Percentiles rank a stretch among this genome's conserved stretches.
phyloP scores from a whole-genome alignment of 768 basidiomycete species.

The Pleurotus platypus region DNA sequence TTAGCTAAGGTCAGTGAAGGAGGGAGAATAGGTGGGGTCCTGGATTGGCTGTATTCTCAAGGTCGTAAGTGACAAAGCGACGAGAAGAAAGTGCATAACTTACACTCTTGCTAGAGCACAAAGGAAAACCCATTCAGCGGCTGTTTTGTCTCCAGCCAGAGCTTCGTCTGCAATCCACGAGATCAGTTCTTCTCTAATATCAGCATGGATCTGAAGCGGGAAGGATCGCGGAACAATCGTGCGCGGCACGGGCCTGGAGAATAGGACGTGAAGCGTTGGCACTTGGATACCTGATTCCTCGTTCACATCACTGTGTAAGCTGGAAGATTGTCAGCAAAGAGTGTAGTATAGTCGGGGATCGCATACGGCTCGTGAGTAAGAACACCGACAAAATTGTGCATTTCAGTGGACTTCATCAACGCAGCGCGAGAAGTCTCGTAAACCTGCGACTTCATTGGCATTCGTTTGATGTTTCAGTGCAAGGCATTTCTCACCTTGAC shows the following conservation, averaged over 20 bases:
- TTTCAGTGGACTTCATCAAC: constrained; percentile 54
- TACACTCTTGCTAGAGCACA: constrained; percentile 60
- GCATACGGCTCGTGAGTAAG: constrained; percentile 60
- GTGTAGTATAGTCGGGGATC: constrained; percentile 1
- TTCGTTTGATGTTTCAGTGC: neutral
- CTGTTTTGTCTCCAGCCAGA: constrained; percentile 62
- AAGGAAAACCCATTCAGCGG: constrained; percentile 76
- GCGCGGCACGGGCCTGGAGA: constrained; percentile 35
- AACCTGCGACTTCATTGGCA: constrained; percentile 35
- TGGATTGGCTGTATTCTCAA: constrained; percentile 50
- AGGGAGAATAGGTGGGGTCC: constrained; percentile 63
- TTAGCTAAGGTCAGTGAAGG: constrained; percentile 59
- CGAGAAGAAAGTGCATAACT: constrained; percentile 20
- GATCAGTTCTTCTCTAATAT: constrained; percentile 52
- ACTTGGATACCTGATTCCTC: constrained; percentile 33
- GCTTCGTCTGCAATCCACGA: constrained; percentile 71
- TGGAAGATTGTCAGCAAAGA: constrained; percentile 12
- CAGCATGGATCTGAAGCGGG: constrained; percentile 20
- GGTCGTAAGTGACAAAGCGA: constrained; percentile 5
- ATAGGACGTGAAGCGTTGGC: constrained; percentile 71
- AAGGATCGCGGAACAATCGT: constrained; percentile 37
- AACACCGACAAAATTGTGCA: constrained; percentile 74
- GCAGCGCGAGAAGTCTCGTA: constrained; percentile 48
- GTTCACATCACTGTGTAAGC: constrained; percentile 39
- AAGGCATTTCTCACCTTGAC: constrained; percentile 50